Evolutionary conservation across 345 rosid genomes (phyloP).

Genomic region (Salix suchowensis): DNA sequence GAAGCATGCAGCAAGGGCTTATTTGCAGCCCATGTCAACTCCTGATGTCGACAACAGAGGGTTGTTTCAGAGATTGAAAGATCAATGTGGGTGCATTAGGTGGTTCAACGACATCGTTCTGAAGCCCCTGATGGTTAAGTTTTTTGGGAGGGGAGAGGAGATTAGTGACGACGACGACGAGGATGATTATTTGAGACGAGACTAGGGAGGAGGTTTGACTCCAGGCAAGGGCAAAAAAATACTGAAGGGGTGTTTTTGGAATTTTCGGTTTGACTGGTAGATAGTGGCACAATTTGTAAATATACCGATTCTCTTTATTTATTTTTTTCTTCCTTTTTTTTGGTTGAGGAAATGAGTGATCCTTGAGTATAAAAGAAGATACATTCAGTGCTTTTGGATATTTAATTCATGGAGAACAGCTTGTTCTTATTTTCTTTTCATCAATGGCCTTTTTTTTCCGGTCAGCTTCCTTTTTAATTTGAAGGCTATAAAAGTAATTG

Average conservation of each 20-base stretch:
- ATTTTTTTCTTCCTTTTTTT: no score
- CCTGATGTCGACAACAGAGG: constrained; percentile 32
- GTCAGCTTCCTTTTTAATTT: no score
- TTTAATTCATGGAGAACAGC: background rate
- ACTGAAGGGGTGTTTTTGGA: background rate
- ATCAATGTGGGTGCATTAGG: constrained; percentile 35
- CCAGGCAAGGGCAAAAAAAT: background rate
- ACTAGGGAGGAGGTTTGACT: constrained; percentile 16
- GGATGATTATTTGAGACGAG: constrained; percentile 5
- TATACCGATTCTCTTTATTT: no score
- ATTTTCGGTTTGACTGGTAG: constrained; percentile 34
- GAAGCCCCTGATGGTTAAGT: constrained; percentile 11
- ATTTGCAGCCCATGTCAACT: constrained; percentile 54
- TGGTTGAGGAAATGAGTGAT: no score
- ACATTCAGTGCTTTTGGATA: no score
- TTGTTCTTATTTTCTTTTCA: no score
- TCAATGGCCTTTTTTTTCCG: no score
- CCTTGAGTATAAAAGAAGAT: no score
- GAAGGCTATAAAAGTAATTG: no score
- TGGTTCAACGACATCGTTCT: constrained; percentile 34
- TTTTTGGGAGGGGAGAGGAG: constrained; percentile 10
- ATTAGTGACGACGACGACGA: constrained; percentile 14
- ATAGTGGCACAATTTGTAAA: constrained; percentile 3
- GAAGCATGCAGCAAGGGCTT: constrained; percentile 60
- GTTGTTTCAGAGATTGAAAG: constrained; percentile 24